Evolutionary conservation across 1,284 basidiomycete genomes (phyloP), one percentile per base, ranked within the genome.

Genomic region (Phylloboletellus chloephorus): DNA sequence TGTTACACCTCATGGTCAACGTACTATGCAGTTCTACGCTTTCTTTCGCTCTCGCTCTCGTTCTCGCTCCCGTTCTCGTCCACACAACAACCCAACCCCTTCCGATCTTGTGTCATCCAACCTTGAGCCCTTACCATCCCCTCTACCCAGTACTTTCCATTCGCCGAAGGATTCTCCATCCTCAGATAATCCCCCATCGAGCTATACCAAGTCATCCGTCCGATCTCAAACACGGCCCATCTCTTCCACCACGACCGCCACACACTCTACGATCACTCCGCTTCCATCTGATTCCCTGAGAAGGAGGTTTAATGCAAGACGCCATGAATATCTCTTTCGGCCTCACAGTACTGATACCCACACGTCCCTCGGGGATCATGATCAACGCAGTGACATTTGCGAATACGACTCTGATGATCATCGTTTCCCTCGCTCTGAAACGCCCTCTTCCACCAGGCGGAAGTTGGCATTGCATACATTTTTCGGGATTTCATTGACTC

Each of bases 191-290:
- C 51, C 48, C 1, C 44, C 54, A 4, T 53, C 54, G 5, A 56
- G 46, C 38, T 52, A 52, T 25, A 15, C 64, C 32, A 79, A 74
- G 52, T 74, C 76, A 0, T 48, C 66, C 19, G 63, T 70, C 1
- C 71, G 77, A 20, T 61, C 75, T 11, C 73, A 70, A 35, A 78
- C 74, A 13, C 71, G 82, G 6, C 81, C 82, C 4, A 58, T 85
- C 22, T 84, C 82, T 2, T 73, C 76, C 12, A 76, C 74, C 0
- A 81, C 78, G 1, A 74, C 74, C 12, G 71, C 73, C 3, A 79
- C 79, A 3, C 73, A 74, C 49, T 67, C 71, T 10, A 80, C 80
- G 15, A 65, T 76, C 41, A 76, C 72, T 9, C 76, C 78, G 5
- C 64, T 64, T 12, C 72, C 74, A 0, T 73, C 71, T 15, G 71